Evolutionary conservation across 192 early-diverging fungal genomes (phyloP), one percentile per base, ranked within the genome.

Genomic region (Globomyces pollinis-pini): DNA sequence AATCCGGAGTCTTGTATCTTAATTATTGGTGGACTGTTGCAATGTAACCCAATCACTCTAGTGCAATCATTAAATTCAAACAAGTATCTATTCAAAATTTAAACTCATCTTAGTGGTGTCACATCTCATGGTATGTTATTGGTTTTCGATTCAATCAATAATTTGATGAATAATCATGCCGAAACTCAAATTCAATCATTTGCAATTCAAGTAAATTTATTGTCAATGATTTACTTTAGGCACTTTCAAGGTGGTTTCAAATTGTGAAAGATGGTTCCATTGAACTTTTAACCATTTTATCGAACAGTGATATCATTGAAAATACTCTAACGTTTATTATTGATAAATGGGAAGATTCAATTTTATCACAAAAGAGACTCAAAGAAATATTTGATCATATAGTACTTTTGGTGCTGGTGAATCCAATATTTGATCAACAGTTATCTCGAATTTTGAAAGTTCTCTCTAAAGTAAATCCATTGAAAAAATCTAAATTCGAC

Each of bases 341-440:
- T 7, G 53, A 55, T 8, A 36, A 41, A n/a, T 55, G 53, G 53
- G 53, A 55, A 23, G 53, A 55, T 55, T 35, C 53, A 36, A 31
- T 31, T 7, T 24, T 55, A 41, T 55, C 53, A 6, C 53, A 55
- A n/a, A 24, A 55, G n/a, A 55, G 24, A n/a, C n/a, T 54, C 5
- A 54, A 26, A 7, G 52, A 54, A 24, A 36, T 54, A 24, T 54
- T 54, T 54, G 52, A 8, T 26, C 8, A 31, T 21, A 36, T 54
- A 31, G 30, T 54, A 23, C 29, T 32, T 24, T 8, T 54, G 7
- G 35, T 54, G 5, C 23, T 26, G 28, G 23, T 26, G 4, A 26
- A 26, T 47, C 18, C 21, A 7, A 9, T 54, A 3, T 23, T 54
- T 54, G 23, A 8, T 8, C 7, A 3, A 2, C 20, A 34, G 23